A percentile compares a stretch with the other conserved stretches of the same genome.
Evolutionary conservation across 2,329 filamentous ascomycete genomes (phyloP).

Genomic region (Periconia sp.): DNA sequence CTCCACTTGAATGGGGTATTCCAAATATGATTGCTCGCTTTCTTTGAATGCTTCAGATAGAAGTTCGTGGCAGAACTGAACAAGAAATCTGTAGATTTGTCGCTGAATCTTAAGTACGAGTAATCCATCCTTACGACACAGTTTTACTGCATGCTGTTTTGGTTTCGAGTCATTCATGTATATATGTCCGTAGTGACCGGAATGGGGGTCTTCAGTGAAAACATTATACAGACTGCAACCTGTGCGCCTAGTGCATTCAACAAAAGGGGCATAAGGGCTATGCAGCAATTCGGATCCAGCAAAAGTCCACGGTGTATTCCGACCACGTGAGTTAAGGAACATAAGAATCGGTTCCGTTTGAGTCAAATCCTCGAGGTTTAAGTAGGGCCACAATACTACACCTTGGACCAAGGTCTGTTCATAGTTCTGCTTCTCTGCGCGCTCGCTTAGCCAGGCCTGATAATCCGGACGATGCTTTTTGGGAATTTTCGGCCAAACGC

Average conservation of each 20-base stretch:
- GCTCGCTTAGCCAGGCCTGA: too few relatives aligned
- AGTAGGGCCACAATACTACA: constrained; percentile 51
- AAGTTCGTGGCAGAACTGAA: constrained; percentile 50
- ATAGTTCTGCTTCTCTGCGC: too few relatives aligned
- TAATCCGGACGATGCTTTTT: too few relatives aligned
- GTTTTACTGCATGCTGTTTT: not conserved
- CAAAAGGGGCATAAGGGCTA: constrained; percentile 27
- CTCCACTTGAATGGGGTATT: too few relatives aligned
- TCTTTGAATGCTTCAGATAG: constrained; percentile 47
- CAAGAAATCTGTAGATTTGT: constrained; percentile 50
- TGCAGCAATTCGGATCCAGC: constrained; percentile 47
- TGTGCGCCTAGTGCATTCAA: not conserved
- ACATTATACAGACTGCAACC: not conserved
- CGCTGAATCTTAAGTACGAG: constrained; percentile 52
- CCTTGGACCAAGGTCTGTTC: too few relatives aligned
- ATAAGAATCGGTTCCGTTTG: constrained; percentile 49
- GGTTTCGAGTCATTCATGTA: too few relatives aligned
- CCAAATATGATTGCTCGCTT: constrained; percentile 28
- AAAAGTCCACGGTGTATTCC: constrained; percentile 52
- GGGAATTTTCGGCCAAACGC: too few relatives aligned
- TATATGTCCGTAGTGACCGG: too few relatives aligned
- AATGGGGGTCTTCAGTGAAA: too few relatives aligned
- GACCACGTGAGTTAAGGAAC: constrained; percentile 56
- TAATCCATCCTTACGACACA: not conserved
- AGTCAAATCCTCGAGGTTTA: constrained; percentile 60